phyloP scores from a whole-genome alignment of 2,329 filamentous ascomycete genomes.

The Fusarium nodosum region DNA sequence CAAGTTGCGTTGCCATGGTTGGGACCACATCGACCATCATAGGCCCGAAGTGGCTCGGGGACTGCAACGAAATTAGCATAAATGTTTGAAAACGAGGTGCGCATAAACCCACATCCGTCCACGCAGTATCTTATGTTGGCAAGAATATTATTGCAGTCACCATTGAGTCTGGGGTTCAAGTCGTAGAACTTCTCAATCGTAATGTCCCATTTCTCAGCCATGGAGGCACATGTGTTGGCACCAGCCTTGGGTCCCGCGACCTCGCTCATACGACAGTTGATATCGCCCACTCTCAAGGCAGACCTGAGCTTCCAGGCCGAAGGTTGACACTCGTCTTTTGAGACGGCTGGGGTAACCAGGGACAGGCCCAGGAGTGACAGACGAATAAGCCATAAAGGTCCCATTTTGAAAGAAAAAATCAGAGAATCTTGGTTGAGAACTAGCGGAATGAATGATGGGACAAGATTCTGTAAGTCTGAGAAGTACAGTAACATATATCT shows the following conservation, averaged over 20 bases:
- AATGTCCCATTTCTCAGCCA: constrained; percentile 2
- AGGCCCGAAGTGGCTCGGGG: constrained; percentile 4
- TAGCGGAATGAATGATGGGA: too few species aligned
- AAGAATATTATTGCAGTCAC: constrained; percentile 6
- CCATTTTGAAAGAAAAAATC: not conserved
- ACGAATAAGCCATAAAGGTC: not conserved
- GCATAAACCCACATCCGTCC: constrained; percentile 15
- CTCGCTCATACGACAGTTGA: constrained; percentile 13
- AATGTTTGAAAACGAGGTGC: not conserved
- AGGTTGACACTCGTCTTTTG: constrained; percentile 13
- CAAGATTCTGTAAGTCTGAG: not conserved
- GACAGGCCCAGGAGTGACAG: not conserved
- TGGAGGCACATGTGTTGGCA: not conserved
- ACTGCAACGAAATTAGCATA: not conserved
- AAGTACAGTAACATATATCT: not conserved
- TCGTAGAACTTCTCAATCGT: constrained; percentile 11
- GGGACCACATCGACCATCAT: constrained; percentile 19
- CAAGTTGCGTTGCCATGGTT: constrained; percentile 25
- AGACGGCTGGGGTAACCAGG: not conserved
- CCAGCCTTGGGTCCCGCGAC: not conserved
- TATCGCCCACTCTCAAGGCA: not conserved
- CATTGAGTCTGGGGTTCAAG: constrained; percentile 14
- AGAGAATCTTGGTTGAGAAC: not conserved
- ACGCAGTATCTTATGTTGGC: constrained; percentile 27
- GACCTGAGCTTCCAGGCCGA: not conserved